Base-by-base conservation (phyloP, 225 moss, liverwort and hornwort species). In the Physcomitrellopsis africana region DNA sequence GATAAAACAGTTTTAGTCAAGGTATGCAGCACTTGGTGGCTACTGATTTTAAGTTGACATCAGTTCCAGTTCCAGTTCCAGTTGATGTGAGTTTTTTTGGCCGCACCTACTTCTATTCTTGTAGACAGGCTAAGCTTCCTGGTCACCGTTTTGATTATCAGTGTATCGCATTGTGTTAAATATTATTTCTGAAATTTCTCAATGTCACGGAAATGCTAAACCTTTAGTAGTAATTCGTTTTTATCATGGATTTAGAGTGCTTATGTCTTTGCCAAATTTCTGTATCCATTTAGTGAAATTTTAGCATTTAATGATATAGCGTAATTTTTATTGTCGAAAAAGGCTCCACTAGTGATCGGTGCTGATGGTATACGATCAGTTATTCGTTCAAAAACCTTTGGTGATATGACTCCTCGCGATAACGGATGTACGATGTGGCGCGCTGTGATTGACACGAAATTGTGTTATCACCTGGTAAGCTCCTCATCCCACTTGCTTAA, bases 321-420 rank as follows among this genome's bases (percentile, higher is more conserved):
- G 23, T 70, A 45, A 24, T 60, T 56, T 78, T 42, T 64, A 48
- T 47, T 73, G 60, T 68, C 68, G 60, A 63, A 77, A 16, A 67
- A 87, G 84, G 81, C 86, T 37, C 81, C 83, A 64, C 52, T 89
- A 72, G 84, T 86, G 76, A 69, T 89, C 1, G 89, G 84, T 62
- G 89, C 86, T 48, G 86, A 89, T 79, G 89, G 86, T 32, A 84
- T 89, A 67, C 79, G 84, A n/a, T 89, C 86, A 42, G 79, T 67
- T 15, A 74, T 86, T 60, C 79, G 84, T 49, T 72, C 83, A 43
- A 81, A 77, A 68, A 55, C 51, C 10, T 82, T 89, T 46, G 74
- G 81, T 68, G 13, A 10, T 29, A 77, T 72, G 69, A 63, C 68
- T 72, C 86, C 81, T 51, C 81, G 86, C 19, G 86, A 89, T 74